Conservation (phyloP, 805 yeast genomes). For the Danielia reshetovae region DNA sequence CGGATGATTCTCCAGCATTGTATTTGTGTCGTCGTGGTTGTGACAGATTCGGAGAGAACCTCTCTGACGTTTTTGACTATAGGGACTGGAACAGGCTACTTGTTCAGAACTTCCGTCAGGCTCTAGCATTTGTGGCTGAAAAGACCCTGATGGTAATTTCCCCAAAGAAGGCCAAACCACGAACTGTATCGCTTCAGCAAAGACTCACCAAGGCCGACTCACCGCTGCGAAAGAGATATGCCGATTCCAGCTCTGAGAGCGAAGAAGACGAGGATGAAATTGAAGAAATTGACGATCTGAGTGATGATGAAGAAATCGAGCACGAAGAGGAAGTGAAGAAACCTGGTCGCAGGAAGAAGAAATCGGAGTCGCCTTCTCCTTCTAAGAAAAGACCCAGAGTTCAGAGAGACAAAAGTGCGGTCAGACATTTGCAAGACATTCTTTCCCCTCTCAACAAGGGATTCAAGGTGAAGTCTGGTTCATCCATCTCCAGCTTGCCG, state of each 20-base stretch:
- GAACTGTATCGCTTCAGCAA: background rate
- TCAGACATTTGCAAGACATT: constrained; percentile 15
- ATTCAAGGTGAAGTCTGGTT: constrained; percentile 22
- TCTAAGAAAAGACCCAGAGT: constrained; percentile 4
- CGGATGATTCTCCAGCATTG: constrained; percentile 33
- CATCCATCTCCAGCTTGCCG: constrained; percentile 17
- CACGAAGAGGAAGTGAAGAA: constrained; percentile 2
- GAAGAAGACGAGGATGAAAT: constrained; percentile 14
- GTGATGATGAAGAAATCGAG: constrained; percentile 4
- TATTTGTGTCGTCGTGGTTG: constrained; percentile 43
- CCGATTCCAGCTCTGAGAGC: constrained; percentile 5
- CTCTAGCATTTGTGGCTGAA: constrained; percentile 9
- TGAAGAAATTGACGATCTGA: constrained; percentile 20
- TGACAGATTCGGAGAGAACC: constrained; percentile 29
- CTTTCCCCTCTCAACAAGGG: constrained; percentile 21
- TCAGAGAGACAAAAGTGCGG: constrained; percentile 14
- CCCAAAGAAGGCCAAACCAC: constrained; percentile 8
- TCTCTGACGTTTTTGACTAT: constrained; percentile 40
- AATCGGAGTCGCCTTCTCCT: constrained; percentile 1
- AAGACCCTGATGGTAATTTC: constrained; percentile 15
- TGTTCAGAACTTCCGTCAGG: constrained; percentile 6
- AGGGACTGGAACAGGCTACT: constrained; percentile 24
- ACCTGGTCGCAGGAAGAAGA: constrained; percentile 6
- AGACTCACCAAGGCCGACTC: constrained; percentile 5
- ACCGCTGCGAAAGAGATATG: constrained; percentile 3